Evolutionary conservation across 768 basidiomycete genomes (phyloP).

Genomic region (Mrakia blollopis): DNA sequence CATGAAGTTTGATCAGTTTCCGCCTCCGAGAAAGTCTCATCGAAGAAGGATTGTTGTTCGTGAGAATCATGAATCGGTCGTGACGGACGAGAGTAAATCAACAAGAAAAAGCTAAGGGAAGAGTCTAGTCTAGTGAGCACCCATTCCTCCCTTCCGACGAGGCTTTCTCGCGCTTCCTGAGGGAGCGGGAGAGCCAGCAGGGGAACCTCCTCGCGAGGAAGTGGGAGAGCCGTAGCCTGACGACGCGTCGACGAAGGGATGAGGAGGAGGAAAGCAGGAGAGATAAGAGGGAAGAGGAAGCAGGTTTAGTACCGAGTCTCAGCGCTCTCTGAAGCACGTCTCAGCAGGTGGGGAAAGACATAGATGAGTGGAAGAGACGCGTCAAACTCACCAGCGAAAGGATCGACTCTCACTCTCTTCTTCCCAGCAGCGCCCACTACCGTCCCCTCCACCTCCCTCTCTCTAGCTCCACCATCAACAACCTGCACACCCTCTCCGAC

Average conservation of each 20-base stretch:
- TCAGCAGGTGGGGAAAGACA: background rate
- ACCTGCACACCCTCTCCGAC: constrained; percentile 17
- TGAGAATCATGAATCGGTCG: background rate
- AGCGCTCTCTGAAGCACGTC: no score
- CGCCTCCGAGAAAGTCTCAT: no score
- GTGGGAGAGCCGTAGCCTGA: background rate
- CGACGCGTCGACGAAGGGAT: no score
- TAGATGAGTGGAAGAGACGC: background rate
- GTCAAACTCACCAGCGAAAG: constrained; percentile 20
- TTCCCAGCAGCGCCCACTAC: background rate
- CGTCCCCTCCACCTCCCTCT: constrained; percentile 7
- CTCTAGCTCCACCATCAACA: constrained; percentile 14
- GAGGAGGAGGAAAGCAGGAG: background rate
- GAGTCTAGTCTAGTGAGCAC: background rate
- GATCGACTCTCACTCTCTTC: constrained; percentile 25
- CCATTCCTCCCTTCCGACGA: background rate
- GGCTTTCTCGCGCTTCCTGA: background rate
- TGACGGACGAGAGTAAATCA: no score
- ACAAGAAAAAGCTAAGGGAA: background rate
- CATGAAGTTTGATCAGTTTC: no score
- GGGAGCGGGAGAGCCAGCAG: background rate
- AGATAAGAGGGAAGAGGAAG: background rate
- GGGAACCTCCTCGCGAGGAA: background rate
- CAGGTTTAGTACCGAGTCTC: background rate
- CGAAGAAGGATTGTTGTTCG: background rate